A percentile compares a stretch with the other conserved stretches of the same genome.
Evolutionary conservation across 2,329 filamentous ascomycete genomes (phyloP).

Genomic region (Berkeleyomyces rouxiae): DNA sequence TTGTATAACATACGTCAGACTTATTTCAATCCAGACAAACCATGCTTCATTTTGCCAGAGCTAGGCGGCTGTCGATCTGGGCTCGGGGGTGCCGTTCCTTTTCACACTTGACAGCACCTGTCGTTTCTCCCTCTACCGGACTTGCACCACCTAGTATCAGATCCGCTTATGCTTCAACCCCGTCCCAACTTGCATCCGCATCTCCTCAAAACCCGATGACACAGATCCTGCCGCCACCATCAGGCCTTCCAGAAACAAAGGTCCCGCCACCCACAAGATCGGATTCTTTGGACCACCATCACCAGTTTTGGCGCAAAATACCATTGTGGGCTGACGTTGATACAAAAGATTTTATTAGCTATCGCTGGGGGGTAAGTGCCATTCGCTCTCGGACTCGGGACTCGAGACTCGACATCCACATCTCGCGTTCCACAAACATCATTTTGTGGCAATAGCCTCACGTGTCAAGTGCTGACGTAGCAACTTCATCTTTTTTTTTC

Average conservation of each 20-base stretch:
- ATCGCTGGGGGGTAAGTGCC: conserved; percentile 36
- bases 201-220: not conserved
- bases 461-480: not conserved
- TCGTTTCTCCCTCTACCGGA: not conserved
- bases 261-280: not conserved
- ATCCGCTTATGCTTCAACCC: not conserved
- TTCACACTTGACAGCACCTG: not conserved
- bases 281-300: conserved; percentile 8
- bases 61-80: not conserved
- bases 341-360: conserved; percentile 32
- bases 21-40: not conserved
- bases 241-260: not conserved
- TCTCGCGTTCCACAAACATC: not conserved
- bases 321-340: conserved; percentile 32
- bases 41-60: not conserved
- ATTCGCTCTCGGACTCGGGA: not conserved
- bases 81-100: not conserved
- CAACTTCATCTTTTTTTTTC: not conserved
- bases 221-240: not conserved
- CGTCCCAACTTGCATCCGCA: not conserved
- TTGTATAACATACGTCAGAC: not conserved
- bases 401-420: not conserved
- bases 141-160: not conserved
- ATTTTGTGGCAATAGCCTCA: not conserved
- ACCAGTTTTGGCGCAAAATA: conserved; percentile 35